These are phyloP conservation scores for Ensete glaucum DNA, from an alignment of 176 grass and related monocot species.

Conservation along the genomic window DNA sequence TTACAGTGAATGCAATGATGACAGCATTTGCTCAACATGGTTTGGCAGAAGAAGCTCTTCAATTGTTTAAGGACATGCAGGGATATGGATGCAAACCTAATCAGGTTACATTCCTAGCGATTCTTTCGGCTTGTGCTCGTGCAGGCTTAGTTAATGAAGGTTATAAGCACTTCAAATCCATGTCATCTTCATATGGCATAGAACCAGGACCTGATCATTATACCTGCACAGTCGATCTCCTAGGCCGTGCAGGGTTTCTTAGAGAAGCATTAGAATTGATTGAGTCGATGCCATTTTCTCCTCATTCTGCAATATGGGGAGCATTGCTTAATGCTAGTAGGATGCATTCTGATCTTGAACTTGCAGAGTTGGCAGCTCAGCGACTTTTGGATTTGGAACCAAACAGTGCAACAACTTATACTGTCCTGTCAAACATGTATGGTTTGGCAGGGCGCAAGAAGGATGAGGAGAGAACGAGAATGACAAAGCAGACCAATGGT, in stretches of 20 bases:
- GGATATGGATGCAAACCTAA: slow-evolving; percentile 40
- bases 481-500: slow-evolving; percentile 31
- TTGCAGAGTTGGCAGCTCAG: slow-evolving; percentile 56
- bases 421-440: slow-evolving; percentile 43
- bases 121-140: slow-evolving; percentile 45
- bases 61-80: slow-evolving; percentile 42
- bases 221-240: slow-evolving; percentile 62
- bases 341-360: slow-evolving; percentile 47
- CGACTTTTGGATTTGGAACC: slow-evolving; percentile 51
- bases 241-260: slow-evolving; percentile 52
- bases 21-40: slow-evolving; percentile 59
- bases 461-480: slow-evolving; percentile 31
- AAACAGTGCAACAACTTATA: slow-evolving; percentile 36
- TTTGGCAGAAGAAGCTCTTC: slow-evolving; percentile 40
- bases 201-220: slow-evolving; percentile 50
- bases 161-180: slow-evolving; percentile 42
- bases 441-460: slow-evolving; percentile 41
- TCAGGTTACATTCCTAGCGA: slow-evolving; percentile 48
- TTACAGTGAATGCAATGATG: slow-evolving; percentile 50
- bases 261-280: slow-evolving; percentile 44
- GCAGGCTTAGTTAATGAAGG: slow-evolving; percentile 59
- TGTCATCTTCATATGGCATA: slow-evolving; percentile 35
- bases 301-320: slow-evolving; percentile 40
- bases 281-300: slow-evolving; percentile 41
- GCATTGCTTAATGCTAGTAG: slow-evolving; percentile 53